Conservation (phyloP, 495 filamentous ascomycete genomes). For the Penicillium soppii region DNA sequence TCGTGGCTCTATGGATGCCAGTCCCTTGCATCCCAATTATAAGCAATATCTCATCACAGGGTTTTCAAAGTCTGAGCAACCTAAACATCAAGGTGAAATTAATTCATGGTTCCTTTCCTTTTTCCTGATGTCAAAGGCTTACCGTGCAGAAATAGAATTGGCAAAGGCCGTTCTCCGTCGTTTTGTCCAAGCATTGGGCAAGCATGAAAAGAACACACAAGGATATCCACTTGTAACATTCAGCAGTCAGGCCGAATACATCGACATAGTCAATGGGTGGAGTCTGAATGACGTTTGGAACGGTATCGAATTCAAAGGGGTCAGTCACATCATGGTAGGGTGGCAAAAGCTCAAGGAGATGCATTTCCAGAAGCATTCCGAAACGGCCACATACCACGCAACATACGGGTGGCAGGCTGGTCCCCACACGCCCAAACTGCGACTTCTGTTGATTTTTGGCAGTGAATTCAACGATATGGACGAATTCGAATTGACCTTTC, state of each 20-base stretch:
- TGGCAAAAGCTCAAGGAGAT: slow-evolving; percentile 51
- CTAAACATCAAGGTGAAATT: slow-evolving; percentile 44
- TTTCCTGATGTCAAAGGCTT: neutral
- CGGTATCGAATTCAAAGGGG: slow-evolving; percentile 35
- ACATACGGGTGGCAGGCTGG: slow-evolving; percentile 52
- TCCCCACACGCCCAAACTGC: slow-evolving; percentile 42
- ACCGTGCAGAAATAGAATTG: slow-evolving; percentile 28
- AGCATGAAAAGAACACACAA: slow-evolving; percentile 36
- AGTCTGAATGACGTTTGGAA: slow-evolving; percentile 40
- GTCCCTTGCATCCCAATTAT: slow-evolving; percentile 41
- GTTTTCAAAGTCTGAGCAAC: slow-evolving; percentile 36
- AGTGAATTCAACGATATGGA: slow-evolving; percentile 51
- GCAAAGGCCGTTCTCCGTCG: slow-evolving; percentile 44
- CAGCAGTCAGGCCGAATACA: slow-evolving; percentile 32
- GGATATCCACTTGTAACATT: slow-evolving; percentile 48
- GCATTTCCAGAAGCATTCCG: slow-evolving; percentile 47
- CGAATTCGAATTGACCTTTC: slow-evolving; percentile 49
- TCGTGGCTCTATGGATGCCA: slow-evolving; percentile 46
- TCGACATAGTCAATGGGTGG: slow-evolving; percentile 37
- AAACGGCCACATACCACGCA: slow-evolving; percentile 44
- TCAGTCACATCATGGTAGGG: slow-evolving; percentile 45
- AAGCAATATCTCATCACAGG: slow-evolving; percentile 42
- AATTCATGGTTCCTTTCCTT: no score
- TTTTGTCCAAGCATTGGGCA: slow-evolving; percentile 44
- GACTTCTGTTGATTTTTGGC: slow-evolving; percentile 43